Conservation (phyloP, 2,329 filamentous ascomycete genomes). For the Aspergillus sp. region DNA sequence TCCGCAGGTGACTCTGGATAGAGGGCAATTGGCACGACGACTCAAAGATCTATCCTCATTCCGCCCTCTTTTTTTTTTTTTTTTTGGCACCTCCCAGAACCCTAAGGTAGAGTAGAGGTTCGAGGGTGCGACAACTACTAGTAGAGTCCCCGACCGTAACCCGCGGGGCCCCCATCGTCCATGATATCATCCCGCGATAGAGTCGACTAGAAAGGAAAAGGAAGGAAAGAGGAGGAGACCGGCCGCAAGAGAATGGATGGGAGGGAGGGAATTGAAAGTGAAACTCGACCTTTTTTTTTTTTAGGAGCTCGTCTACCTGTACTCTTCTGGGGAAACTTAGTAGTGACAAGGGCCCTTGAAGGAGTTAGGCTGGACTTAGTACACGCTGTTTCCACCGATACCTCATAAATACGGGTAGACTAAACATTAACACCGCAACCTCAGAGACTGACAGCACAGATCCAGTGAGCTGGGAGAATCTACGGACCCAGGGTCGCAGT, state of each 20-base stretch:
- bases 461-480: not conserved
- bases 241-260: not conserved
- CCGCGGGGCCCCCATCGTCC: not conserved
- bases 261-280: not conserved
- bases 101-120: not conserved
- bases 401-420: not conserved
- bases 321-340: slow-evolving; percentile 7
- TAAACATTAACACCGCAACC: no score
- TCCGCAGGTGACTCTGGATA: not conserved
- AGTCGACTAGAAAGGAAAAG: not conserved
- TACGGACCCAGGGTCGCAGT: not conserved
- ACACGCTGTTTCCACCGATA: not conserved
- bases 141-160: not conserved
- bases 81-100: not conserved
- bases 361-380: not conserved
- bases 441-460: not conserved
- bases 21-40: not conserved
- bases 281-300: not conserved
- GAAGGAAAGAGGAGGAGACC: not conserved
- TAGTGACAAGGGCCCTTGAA: not conserved
- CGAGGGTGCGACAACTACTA: no score
- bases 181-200: slow-evolving; percentile 2
- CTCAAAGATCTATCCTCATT: not conserved
- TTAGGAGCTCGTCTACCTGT: slow-evolving; percentile 5
- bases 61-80: not conserved